Evolutionary conservation across 2,329 filamentous ascomycete species (phyloP).

Genomic region (Paecilomyces variotii): DNA sequence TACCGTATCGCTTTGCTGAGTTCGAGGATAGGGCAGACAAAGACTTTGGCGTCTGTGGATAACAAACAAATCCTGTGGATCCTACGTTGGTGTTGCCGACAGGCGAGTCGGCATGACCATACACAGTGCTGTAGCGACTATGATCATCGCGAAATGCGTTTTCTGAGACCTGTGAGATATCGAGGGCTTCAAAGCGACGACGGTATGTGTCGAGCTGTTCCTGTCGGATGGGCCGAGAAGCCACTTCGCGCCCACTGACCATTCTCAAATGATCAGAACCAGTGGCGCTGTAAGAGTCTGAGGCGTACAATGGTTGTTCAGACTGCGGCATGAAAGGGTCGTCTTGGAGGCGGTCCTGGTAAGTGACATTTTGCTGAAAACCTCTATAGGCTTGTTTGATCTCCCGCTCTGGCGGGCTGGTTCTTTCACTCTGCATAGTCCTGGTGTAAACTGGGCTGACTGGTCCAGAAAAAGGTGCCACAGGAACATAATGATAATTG

Average conservation of each 20-base stretch:
- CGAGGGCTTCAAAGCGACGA: background rate
- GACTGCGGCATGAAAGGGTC: background rate
- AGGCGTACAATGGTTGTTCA: background rate
- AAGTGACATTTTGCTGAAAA: background rate
- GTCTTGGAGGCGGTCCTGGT: background rate
- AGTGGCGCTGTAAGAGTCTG: background rate
- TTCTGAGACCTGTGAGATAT: background rate
- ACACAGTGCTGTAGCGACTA: background rate
- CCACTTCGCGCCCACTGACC: background rate
- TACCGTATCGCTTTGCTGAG: background rate
- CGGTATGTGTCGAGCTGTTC: background rate
- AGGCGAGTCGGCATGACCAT: background rate
- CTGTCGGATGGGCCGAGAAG: background rate
- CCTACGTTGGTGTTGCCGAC: background rate
- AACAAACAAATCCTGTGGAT: background rate
- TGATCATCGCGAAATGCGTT: background rate
- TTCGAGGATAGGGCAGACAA: background rate
- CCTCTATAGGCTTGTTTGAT: background rate
- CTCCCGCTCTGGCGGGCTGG: slow-evolving; percentile 5
- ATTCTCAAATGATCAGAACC: background rate
- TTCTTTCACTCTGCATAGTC: background rate
- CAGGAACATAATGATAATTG: background rate
- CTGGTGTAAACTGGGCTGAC: background rate
- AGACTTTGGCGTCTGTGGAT: background rate
- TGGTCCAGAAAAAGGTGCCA: background rate